Evolutionary conservation across 352 stramenopile species (phyloP), one percentile per base, ranked within the genome.

Genomic region (Phytophthora cactorum): DNA sequence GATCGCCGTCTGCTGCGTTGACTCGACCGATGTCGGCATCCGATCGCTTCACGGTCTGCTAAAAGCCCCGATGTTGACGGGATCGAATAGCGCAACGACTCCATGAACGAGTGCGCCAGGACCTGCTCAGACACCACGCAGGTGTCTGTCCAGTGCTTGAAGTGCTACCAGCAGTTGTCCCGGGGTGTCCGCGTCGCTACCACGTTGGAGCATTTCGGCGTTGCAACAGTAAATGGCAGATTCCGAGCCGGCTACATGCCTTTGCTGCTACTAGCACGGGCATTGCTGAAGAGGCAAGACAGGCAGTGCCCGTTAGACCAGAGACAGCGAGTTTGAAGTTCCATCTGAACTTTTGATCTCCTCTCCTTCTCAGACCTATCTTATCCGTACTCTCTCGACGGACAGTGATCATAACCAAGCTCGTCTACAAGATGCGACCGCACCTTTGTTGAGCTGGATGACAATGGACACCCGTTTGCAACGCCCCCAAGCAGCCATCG

Each of bases 311-410:
- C 39, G 41, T 62, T 45, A 34, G 29, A 28, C 14, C 15, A n/a
- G 22, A 25, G 27, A 28, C n/a, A 43, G 36, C 9, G 9, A 12
- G 36, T n/a, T 5, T 15, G 8, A 22, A 1, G 22, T 22, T 22
- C 22, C 22, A 22, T 22, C 22, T 22, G 22, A 22, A 22, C 22
- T 22, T 28, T 47, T 49, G 22, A 57, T 29, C 51, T 46, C 5
- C 9, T 46, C 29, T 44, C 31, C 49, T 55, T 17, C 38, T 41
- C n/a, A 51, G 38, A 50, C 5, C 15, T 28, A 44, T 60, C 53
- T 60, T 60, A 60, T 60, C 38, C 53, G 38, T 32, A 31, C 44
- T 63, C 56, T 55, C 56, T 63, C 44, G 55, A 54, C 5, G 22
- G 5, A 14, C 34, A 38, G 10, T 46, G 28, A 38, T 54, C 44